Evolutionary conservation across 345 rosid genomes (phyloP), one percentile per base, ranked within the genome.

Genomic region (Stellera chamaejasme): DNA sequence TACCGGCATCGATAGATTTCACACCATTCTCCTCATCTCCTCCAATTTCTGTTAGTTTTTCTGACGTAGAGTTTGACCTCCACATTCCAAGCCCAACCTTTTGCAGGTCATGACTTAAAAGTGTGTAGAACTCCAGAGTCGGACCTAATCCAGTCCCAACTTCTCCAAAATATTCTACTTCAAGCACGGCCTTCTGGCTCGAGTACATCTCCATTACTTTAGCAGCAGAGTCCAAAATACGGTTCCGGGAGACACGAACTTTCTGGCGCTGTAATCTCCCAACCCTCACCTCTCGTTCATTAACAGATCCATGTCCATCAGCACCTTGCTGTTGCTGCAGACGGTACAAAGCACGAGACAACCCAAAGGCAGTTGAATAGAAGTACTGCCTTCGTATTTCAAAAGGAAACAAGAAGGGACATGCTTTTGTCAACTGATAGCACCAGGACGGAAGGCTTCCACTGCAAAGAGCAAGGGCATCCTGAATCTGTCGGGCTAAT

Each of bases 181-280:
- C 99, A 64, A 94, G 96, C 54, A 94, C 95, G 59, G 97, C 96
- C 69, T 90, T 87, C 61, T 94, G 99, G 77, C 95, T 83, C 67
- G 95, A 94, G 74, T 90, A 94, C 99, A 94, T 90, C 80, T 94
- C 99, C 99, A 94, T 94, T 50, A 94, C 99, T 70, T 94, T 94
- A 5, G 81, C 90, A 67, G 99, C 99, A 75, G 99, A 94, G 83
- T 94, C 99, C 70, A 94, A 70, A 60, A 94, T 90, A 57, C 96
- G 95, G 65, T 77, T 94, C 45, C 99, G 79, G 27, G 99, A 94
- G 59, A 94, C 99, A 50, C 99, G 99, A 62, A 94, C 99, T 76
- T 94, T 94, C 69, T 94, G 99, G 52, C 99, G 95, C 56, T 94
- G 97, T 65, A 94, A 64, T 63, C 99, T 87, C 62, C 95, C 99